A percentile compares a stretch with the other conserved stretches of the same genome.
These are phyloP conservation scores for Epichloe festucae DNA, from an alignment of 2,329 filamentous ascomycete species.

Conservation along the genomic window DNA sequence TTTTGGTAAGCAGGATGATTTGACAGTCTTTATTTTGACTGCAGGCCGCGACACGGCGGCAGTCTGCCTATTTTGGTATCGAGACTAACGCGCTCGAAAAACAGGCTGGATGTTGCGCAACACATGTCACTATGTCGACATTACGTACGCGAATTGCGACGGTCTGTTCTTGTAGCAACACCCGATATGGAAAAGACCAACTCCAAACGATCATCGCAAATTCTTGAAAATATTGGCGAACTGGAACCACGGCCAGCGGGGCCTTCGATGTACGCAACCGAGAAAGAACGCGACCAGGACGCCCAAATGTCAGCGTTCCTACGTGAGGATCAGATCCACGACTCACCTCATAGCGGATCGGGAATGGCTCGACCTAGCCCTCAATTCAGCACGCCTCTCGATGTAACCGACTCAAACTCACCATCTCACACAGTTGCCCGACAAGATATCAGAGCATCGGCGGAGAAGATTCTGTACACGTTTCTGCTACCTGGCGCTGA, in stretches of 20 bases:
- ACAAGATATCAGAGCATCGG: slow-evolving; percentile 80
- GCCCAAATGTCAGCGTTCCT: slow-evolving; percentile 86
- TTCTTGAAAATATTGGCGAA: slow-evolving; percentile 62
- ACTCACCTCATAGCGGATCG: slow-evolving; percentile 41
- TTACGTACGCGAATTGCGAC: slow-evolving; percentile 87
- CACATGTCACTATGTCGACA: slow-evolving; percentile 97
- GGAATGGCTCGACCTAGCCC: slow-evolving; percentile 34
- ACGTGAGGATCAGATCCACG: slow-evolving; percentile 48
- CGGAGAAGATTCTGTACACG: slow-evolving; percentile 98
- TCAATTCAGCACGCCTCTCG: slow-evolving; percentile 46
- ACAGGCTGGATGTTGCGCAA: slow-evolving; percentile 95
- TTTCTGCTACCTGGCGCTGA: slow-evolving; percentile 92
- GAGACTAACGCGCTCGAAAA: not conserved
- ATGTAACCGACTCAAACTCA: slow-evolving; percentile 65
- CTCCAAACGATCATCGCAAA: slow-evolving; percentile 74
- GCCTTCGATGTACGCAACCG: slow-evolving; percentile 49
- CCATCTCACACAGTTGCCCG: slow-evolving; percentile 74
- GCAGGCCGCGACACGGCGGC: not conserved
- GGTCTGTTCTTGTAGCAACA: slow-evolving; percentile 85
- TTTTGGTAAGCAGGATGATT: slow-evolving; percentile 65
- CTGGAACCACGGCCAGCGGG: slow-evolving; percentile 45
- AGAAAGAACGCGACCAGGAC: slow-evolving; percentile 68
- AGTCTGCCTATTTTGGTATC: too few relatives aligned
- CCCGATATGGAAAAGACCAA: slow-evolving; percentile 73
- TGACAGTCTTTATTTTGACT: not conserved